Base-by-base conservation (phyloP, 108 stramenopile species). In the Bacterosira constricta region DNA sequence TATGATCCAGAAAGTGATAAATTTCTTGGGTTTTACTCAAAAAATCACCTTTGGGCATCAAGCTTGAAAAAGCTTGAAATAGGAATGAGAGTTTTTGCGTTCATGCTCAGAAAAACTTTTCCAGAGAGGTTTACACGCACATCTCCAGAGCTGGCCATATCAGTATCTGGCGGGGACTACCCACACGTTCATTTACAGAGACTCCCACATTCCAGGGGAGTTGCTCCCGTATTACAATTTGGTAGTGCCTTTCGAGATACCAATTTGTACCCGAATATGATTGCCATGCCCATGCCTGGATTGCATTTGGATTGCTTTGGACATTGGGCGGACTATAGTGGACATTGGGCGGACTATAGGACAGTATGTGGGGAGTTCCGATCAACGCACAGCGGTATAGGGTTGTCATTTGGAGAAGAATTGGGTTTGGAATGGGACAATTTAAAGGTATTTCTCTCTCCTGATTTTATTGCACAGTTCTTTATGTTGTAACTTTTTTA, bases 141-240 rank as follows among this genome's bases (percentile, higher is more conserved):
- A 4, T 25, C 25, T 25, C 21, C 2, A 20, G 26, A 18, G n/a
- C n/a, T 25, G 26, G 47, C 26, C 47, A 49, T 49, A 1, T 25
- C 47, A 23, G 26, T 78, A 13, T 59, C 63, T 12, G 58, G 55
- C 6, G 77, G 77, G 21, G 77, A 78, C 39, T 49, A 64, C 41
- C 77, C 77, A 29, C 44, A 63, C n/a, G 17, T 78, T 15, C 54
- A 56, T 31, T n/a, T 23, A 17, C 5, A 46, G 25, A 70, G 77
- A 50, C 35, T 78, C 13, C 25, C 23, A 25, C 47, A 17, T 15
- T 36, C 26, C 47, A 21, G 47, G 23, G 12, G 11, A 25, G 7
- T n/a, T n/a, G 80, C 69, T 17, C 80, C 80, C 1, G 71, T 81
- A 6, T 38, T 81, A 23, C 71, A 77, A 52, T 81, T 81, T 17